Conservation (phyloP, 1,284 basidiomycete genomes). For the Gomphus sp. region DNA sequence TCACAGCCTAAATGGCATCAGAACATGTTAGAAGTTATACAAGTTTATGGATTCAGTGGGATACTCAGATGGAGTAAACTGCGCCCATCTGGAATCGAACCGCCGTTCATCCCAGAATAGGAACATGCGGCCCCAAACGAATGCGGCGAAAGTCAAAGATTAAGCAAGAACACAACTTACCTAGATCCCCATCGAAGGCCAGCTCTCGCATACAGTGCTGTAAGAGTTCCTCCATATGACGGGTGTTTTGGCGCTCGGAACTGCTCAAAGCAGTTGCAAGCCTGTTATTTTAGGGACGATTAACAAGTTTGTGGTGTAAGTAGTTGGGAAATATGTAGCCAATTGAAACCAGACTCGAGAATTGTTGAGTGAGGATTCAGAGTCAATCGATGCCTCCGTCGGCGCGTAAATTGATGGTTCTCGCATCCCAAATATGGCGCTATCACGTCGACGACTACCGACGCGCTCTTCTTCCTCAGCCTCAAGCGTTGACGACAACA, state of each 20-base stretch:
- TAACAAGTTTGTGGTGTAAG: background rate
- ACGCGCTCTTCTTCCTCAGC: background rate
- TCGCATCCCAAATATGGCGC: background rate
- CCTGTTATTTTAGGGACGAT: background rate
- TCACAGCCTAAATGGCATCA: conserved; percentile 47
- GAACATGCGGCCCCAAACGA: background rate
- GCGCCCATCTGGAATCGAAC: background rate
- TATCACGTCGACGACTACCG: background rate
- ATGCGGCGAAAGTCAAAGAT: no score
- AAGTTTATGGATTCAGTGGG: conserved; percentile 11
- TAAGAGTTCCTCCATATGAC: conserved; percentile 62
- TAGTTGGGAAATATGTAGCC: background rate
- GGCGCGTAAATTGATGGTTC: background rate
- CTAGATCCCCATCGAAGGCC: conserved; percentile 75
- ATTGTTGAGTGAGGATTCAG: background rate
- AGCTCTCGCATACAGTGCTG: conserved; percentile 69
- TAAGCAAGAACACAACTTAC: conserved; percentile 29
- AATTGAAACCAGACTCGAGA: no score
- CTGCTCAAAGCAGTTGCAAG: background rate
- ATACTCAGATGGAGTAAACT: conserved; percentile 12
- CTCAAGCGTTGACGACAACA: background rate
- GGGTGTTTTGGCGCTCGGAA: background rate
- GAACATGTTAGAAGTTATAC: conserved; percentile 10
- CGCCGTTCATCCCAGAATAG: background rate
- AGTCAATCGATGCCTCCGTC: background rate